Base-by-base conservation (phyloP, 2,329 filamentous ascomycete species). In the Trichoderma pleuroti region DNA sequence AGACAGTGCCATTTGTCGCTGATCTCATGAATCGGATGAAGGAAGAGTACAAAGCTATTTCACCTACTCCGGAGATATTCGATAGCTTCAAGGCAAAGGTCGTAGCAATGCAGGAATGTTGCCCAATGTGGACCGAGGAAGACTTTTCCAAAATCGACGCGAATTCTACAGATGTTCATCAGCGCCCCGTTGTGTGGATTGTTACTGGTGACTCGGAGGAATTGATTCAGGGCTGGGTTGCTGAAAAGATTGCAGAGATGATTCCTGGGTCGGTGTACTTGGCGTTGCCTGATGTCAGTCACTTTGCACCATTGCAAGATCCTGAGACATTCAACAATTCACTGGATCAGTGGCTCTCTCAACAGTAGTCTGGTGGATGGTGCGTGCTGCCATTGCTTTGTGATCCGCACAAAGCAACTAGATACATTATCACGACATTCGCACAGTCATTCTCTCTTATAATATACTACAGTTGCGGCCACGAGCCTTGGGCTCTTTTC, bases 391-490 rank as follows among this genome's bases (percentile, higher is more conserved):
- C 39, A 4, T n/a, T 10, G 16, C 10, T 4, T 5, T 42, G 8
- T 2, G 8, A 42, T 5, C 16, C 39, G 4, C 39, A n/a, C 39
- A 42, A 42, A 42, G 18, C 8, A n/a, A 5, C 39, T 42, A 10
- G 18, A 42, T n/a, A 10, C 16, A 5, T 42, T 4, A 10, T 42
- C 16, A 4, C 16, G 18, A 42, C 1, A n/a, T n/a, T 42, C 0
- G 10, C 16, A 0, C 1, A n/a, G 0, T n/a, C 8, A 42, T 10
- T 10, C n/a, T 4, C 16, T 4, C 16, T 42, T 42, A 5, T 1
- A 42, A n/a, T 42, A n/a, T 10, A 42, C 5, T n/a, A 42, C 39
- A 42, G 4, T n/a, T 42, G 8, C 8, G n/a, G 0, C 0, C n/a
- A 2, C 0, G 39, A 42, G 39, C 1, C 16, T 42, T n/a, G 18